Base-by-base conservation (phyloP, 2,329 filamentous ascomycete genomes). In the Akanthomyces dipterigenus region DNA sequence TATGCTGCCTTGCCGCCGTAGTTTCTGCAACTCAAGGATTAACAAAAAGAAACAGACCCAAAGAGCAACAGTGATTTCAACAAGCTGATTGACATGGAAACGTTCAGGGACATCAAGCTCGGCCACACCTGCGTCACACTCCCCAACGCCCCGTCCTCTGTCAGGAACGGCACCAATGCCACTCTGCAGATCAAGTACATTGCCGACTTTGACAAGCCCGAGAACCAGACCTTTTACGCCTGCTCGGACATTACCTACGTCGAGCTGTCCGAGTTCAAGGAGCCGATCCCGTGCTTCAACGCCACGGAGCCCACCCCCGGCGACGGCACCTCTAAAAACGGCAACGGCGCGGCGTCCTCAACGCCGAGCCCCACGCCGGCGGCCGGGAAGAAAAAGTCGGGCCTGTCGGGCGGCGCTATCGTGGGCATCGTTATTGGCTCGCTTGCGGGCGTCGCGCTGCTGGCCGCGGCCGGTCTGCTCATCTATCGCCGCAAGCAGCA, bases 391-490 rank as follows among this genome's bases (percentile, higher is more conserved):
- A 67, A 66, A 59, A 65, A 67, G 63, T 64, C 66, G 57, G 71
- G 70, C 2, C 77, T 92, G 12, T 87, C 85, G 16, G 84, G 84
- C 22, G 89, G 88, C 46, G 82, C 84, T 22, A 91, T 93, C 68
- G 90, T 89, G 3, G 90, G 89, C 1, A 87, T 90, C 63, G 88
- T 89, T 2, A 78, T 93, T 63, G 90, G 90, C 36, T 81, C 85
- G 3, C 72, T 93, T 9, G 77, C 83, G 11, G 89, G 85, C 48
- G 81, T 85, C 5, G 78, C 80, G 1, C 70, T 90, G 11, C 70
- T 92, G 9, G 78, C 80, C n/a, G 83, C 78, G 1, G 76, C 87
- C 1, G 75, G 84, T 36, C 80, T 89, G 66, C 73, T 88, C 49
- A 81, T 88, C 65, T 72, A 73, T 67, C 66, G 75, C 3, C 69